These are phyloP conservation scores for Suillus occidentalis DNA, from an alignment of 768 basidiomycete species.

Conservation along the genomic window DNA sequence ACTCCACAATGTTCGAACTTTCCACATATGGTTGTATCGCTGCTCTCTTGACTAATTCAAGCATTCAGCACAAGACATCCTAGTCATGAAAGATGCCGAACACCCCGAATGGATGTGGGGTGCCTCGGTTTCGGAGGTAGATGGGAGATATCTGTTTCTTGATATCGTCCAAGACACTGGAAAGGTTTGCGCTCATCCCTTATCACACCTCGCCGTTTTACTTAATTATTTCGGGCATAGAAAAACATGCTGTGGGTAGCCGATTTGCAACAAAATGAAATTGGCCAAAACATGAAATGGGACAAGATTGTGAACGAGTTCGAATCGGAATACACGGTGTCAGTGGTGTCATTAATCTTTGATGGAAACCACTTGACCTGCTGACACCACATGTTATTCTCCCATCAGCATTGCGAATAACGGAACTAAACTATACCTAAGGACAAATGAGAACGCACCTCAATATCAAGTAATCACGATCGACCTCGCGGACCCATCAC, in stretches of 20 bases:
- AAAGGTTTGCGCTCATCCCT: constrained; percentile 40
- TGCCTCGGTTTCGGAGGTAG: constrained; percentile 53
- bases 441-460: constrained; percentile 66
- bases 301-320: constrained; percentile 69
- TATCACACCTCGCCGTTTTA: neutral
- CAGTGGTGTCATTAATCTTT: constrained; percentile 26
- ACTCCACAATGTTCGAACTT: constrained; percentile 60
- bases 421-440: constrained; percentile 58
- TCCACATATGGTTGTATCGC: constrained; percentile 5
- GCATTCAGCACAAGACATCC: constrained; percentile 59
- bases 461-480: constrained; percentile 65
- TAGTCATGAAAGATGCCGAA: constrained; percentile 62
- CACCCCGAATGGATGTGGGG: constrained; percentile 69
- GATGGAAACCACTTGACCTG: neutral
- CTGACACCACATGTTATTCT: neutral
- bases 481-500: constrained; percentile 52
- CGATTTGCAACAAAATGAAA: constrained; percentile 57
- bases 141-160: constrained; percentile 64
- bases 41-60: constrained; percentile 10
- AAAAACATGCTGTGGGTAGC: constrained; percentile 77
- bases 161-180: constrained; percentile 60
- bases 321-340: constrained; percentile 66
- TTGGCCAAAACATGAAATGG: constrained; percentile 70
- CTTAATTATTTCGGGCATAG: constrained; percentile 34
- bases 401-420: constrained; percentile 60